These are phyloP conservation scores for Ensete glaucum DNA, from an alignment of 176 grass and related monocot genomes.

Conservation along the genomic window DNA sequence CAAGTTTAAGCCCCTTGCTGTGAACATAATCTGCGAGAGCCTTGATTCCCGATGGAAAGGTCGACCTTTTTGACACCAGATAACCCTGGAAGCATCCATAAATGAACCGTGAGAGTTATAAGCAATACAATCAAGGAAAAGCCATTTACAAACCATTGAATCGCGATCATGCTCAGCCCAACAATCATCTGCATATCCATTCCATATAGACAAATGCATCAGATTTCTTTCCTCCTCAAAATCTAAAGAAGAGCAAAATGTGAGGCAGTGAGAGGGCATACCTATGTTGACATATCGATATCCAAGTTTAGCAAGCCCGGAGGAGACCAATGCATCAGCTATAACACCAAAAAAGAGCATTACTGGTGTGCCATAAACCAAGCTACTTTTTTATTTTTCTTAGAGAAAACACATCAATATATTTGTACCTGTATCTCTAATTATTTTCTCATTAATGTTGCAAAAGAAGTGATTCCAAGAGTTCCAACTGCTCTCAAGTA, in stretches of 20 bases:
- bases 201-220: not conserved
- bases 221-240: not conserved
- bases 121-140: not conserved
- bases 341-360: slow-evolving; percentile 1
- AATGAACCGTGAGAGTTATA: not conserved
- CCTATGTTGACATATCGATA: slow-evolving; percentile 89
- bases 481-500: slow-evolving; percentile 46
- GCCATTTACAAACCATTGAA: slow-evolving; percentile 21
- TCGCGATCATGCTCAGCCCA: slow-evolving; percentile 70
- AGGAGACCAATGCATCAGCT: slow-evolving; percentile 79
- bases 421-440: slow-evolving; percentile 53
- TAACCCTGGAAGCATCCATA: slow-evolving; percentile 28
- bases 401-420: not conserved
- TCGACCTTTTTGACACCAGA: slow-evolving; percentile 45
- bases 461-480: slow-evolving; percentile 90
- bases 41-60: slow-evolving; percentile 77
- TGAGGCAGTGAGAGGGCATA: slow-evolving; percentile 9
- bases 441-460: slow-evolving; percentile 52
- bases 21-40: slow-evolving; percentile 77
- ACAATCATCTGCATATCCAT: slow-evolving; percentile 56
- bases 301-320: slow-evolving; percentile 60
- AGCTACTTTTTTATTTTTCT: not conserved
- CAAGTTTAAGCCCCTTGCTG: slow-evolving; percentile 78
- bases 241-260: not conserved
- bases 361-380: not conserved